Evolutionary conservation across 2,329 filamentous ascomycete genomes (phyloP), one percentile per base, ranked within the genome.

Genomic region (Bimuria novae-zelandiae): DNA sequence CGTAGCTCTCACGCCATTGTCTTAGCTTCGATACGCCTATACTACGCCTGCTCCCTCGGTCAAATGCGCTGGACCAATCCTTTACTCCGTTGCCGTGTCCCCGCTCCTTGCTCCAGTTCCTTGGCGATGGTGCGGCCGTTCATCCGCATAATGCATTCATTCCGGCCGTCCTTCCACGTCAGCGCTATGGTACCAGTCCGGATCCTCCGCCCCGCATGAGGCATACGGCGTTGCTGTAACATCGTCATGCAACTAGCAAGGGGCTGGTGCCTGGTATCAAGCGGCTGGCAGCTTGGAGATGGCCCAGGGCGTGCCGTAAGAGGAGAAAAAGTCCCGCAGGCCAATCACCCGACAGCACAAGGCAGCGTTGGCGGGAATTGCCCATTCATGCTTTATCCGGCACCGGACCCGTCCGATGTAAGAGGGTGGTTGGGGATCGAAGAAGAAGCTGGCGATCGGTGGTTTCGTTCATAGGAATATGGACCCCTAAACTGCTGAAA

Each of bases 1-100:
- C 40, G 32, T 50, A 54, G 39, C 51, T 45, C 33, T 54, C 14
- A 54, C 33, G 40, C 33, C 19, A 49, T 54, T 49, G 27, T 50
- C 33, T 50, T 25, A 50, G 41, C 21, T 54, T 22, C 33, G 19
- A 40, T 33, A 41, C 21, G 21, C 25, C 21, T 45, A 54, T 54
- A 44, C 32, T 54, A 29, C 46, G 33, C 21, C 41, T 21, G n/a
- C 4, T 48, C 32, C 29, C 39, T 45, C 17, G 10, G 39, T 54
- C 16, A 19, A 54, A 45, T 40, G 25, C 40, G 25, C 40, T 46
- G 16, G 45, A 54, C 46, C 23, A 54, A 54, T 49, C 35, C 40
- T 49, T 44, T 49, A 42, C 23, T 33, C 21, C 7, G 23, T 49
- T 49, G 42, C 17, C 21, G n/a, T 40, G 21, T 32, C 25, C 21